These are phyloP conservation scores for Platanus orientalis DNA, from an alignment of 164 flowering plant genomes.

Conservation along the genomic window DNA sequence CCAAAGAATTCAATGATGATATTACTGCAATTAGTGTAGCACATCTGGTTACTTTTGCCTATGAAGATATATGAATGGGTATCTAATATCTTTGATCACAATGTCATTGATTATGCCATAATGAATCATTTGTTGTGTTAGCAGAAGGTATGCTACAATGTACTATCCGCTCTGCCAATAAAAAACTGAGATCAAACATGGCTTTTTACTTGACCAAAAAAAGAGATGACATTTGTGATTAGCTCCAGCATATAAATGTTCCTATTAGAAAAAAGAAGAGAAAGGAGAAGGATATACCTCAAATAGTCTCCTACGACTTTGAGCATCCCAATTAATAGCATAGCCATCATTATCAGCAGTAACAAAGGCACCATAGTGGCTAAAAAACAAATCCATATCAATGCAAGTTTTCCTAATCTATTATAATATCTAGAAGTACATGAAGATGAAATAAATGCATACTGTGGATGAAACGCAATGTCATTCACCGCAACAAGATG, in stretches of 20 bases:
- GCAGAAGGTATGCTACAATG: too few species aligned
- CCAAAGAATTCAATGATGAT: too few species aligned
- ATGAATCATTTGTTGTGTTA: too few species aligned
- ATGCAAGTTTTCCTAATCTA: background rate
- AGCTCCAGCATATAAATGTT: background rate
- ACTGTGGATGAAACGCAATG: constrained; percentile 74
- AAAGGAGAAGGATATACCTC: constrained; percentile 46
- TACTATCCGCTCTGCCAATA: too few species aligned
- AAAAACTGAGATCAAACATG: too few species aligned
- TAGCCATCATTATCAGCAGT: constrained; percentile 84
- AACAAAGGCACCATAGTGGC: constrained; percentile 47
- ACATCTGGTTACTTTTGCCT: too few species aligned
- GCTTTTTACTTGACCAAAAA: too few species aligned
- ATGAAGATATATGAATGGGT: too few species aligned
- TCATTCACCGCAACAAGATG: constrained; percentile 73
- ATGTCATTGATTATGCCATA: too few species aligned
- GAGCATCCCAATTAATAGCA: constrained; percentile 70
- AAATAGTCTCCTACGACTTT: constrained; percentile 48
- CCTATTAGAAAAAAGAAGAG: background rate
- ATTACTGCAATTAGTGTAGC: too few species aligned
- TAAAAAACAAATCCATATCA: constrained; percentile 12
- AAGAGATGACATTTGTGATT: background rate
- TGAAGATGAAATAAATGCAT: constrained; percentile 18
- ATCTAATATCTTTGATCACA: too few species aligned
- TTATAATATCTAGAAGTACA: background rate